Evolutionary conservation across 75 land plant genomes (phyloP).

Genomic region (Larix kaempferi): DNA sequence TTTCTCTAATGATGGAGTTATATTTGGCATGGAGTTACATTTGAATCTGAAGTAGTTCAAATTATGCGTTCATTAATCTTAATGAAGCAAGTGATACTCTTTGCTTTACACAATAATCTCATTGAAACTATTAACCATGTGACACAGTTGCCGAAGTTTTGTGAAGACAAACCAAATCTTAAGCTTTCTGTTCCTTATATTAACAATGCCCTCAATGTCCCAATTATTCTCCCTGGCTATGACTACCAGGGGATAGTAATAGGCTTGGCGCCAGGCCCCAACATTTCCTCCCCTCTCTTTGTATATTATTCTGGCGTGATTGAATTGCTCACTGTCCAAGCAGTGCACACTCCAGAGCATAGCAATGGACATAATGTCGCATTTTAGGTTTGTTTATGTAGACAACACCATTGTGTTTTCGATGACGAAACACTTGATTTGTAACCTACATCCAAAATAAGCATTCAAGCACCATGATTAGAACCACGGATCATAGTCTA

Average conservation of each 20-base stretch:
- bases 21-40: no score
- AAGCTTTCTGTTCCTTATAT: conserved; percentile 79
- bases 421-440: conserved; percentile 93
- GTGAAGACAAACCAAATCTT: conserved; percentile 97
- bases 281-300: conserved; percentile 96
- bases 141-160: conserved; percentile 91
- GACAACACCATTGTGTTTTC: conserved; percentile 86
- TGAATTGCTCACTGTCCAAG: conserved; percentile 76
- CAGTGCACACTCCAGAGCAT: conserved; percentile 95
- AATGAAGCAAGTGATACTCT: background rate
- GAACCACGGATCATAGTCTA: background rate
- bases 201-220: conserved; percentile 94
- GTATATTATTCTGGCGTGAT: conserved; percentile 64
- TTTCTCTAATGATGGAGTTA: no score
- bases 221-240: conserved; percentile 76
- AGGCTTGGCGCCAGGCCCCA: conserved; percentile 96
- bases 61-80: no score
- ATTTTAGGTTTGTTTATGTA: conserved; percentile 99
- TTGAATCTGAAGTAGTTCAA: no score
- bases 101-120: background rate
- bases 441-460: conserved; percentile 60
- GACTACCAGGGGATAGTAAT: conserved; percentile 84
- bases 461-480: background rate
- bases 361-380: conserved; percentile 98
- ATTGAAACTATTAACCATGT: conserved; percentile 28